Evolutionary conservation across 108 stramenopile species (phyloP).

Genomic region (Cyclostephanos tholiformis): DNA sequence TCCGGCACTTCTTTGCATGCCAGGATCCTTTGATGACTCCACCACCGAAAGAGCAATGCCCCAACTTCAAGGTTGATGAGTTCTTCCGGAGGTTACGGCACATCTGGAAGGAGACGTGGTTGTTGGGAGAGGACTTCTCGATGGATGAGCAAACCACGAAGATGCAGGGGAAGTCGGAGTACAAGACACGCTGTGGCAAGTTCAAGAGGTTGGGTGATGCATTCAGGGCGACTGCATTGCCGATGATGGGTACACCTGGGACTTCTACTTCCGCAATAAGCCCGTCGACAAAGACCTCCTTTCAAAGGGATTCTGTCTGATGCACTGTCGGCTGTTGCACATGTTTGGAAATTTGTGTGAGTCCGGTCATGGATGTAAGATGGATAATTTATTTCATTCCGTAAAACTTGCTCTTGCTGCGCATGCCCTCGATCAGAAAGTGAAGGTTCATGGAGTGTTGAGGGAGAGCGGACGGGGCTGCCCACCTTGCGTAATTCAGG

Average conservation of each 20-base stretch:
- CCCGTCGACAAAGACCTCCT: conserved; percentile 7
- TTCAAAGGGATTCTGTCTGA: conserved; percentile 12
- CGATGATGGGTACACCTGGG: conserved; percentile 26
- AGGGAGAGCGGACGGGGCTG: conserved; percentile 16
- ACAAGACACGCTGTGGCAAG: conserved; percentile 22
- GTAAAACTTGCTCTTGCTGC: conserved; percentile 21
- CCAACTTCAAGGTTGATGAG: conserved; percentile 24
- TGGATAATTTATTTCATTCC: conserved; percentile 23
- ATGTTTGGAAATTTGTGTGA: conserved; percentile 24
- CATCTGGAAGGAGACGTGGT: conserved; percentile 32
- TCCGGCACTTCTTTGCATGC: conserved; percentile 28
- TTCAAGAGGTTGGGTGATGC: conserved; percentile 2
- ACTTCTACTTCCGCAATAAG: conserved; percentile 27
- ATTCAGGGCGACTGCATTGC: conserved; percentile 19
- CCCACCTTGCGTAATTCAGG: conserved; percentile 19
- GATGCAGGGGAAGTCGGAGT: conserved; percentile 32
- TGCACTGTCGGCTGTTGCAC: conserved; percentile 19
- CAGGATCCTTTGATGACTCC: conserved; percentile 15
- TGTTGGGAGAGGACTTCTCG: conserved; percentile 20
- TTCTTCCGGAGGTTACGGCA: conserved; percentile 28
- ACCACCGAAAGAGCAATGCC: conserved; percentile 15
- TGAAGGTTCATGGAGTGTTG: conserved; percentile 23
- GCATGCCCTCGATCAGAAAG: conserved; percentile 5
- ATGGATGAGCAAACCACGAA: conserved; percentile 24
- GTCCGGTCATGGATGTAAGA: conserved; percentile 13